Evolutionary conservation across 2,329 filamentous ascomycete genomes (phyloP).

Genomic region (Cladosporium austrohemisphaericum): DNA sequence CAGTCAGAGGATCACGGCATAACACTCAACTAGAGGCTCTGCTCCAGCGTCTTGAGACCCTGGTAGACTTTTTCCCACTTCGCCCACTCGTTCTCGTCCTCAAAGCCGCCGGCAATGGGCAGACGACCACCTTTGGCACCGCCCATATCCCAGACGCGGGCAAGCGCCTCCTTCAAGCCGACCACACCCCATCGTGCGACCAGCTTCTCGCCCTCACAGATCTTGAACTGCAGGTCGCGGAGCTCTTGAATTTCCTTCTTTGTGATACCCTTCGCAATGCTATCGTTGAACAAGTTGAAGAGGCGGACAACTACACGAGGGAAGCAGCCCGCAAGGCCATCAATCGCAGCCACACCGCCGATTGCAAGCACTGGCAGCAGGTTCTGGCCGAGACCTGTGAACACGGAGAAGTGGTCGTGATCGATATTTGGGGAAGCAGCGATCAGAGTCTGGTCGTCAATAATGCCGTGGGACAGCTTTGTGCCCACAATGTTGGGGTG

Average conservation of each 20-base stretch:
- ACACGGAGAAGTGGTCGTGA: conserved; percentile 56
- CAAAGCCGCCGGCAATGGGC: conserved; percentile 56
- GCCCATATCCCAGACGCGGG: conserved; percentile 57
- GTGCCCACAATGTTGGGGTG: conserved; percentile 67
- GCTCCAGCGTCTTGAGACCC: conserved; percentile 45
- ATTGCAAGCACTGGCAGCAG: conserved; percentile 60
- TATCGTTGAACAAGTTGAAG: conserved; percentile 48
- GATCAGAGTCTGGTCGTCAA: conserved; percentile 61
- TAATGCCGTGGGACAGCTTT: conserved; percentile 66
- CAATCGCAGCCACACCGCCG: conserved; percentile 62
- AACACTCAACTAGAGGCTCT: conserved; percentile 21
- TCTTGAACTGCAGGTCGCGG: conserved; percentile 56
- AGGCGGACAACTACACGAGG: conserved; percentile 59
- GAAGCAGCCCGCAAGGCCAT: conserved; percentile 63
- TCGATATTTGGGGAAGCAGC: conserved; percentile 58
- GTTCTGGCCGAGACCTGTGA: conserved; percentile 64
- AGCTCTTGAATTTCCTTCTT: conserved; percentile 47
- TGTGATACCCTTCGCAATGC: conserved; percentile 38
- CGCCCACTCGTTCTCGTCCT: conserved; percentile 56
- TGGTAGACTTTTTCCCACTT: conserved; percentile 48
- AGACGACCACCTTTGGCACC: conserved; percentile 57
- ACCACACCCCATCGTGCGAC: conserved; percentile 59
- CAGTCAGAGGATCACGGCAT: no score
- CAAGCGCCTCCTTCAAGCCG: conserved; percentile 63
- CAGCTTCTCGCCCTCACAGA: conserved; percentile 60